Evolutionary conservation across 208 protist genomes (phyloP), one percentile per base, ranked within the genome.

Genomic region (Crithidia fasciculata): DNA sequence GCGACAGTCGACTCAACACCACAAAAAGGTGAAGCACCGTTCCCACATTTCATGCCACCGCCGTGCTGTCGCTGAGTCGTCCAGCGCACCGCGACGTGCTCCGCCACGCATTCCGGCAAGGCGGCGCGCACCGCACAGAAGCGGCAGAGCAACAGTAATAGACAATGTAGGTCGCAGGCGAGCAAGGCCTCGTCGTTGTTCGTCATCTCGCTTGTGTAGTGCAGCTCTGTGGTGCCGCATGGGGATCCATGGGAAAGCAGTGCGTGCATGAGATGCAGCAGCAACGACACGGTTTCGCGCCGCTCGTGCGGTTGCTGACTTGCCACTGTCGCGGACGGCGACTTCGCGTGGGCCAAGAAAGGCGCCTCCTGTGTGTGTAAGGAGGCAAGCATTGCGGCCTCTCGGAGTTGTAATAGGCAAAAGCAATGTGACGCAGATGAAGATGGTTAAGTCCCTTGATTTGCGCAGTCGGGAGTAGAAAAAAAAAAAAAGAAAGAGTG

Each of bases 111-210:
- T 4, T 64, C 61, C 43, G 61, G 61, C 39, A 66, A 9, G 18
- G 47, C 61, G 45, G 55, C 45, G 7, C 61, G 61, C 7, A 45
- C 43, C 2, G 61, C 61, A 5, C 8, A 8, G 45, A 43, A 66
- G 61, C 43, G 47, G 28, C 61, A 66, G 4, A 66, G 61, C 10
- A 66, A 45, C 19, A 15, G 19, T n/a, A 16, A 8, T 40, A 66
- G 47, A 16, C n/a, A n/a, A 28, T 45, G 55, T 5, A 66, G 10
- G 2, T 15, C 8, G n/a, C 39, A 64, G 39, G 5, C 5, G n/a
- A 52, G 43, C 28, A 1, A 28, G 28, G 28, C 28, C 18, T 43
- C 37, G 40, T 3, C n/a, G 18, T n/a, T 3, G 54, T 0, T 40
- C 8, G 49, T 7, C 19, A 1, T 8, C 2, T 58, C 45, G 45